These are phyloP conservation scores for Grifola frondosa DNA, from an alignment of 1,284 basidiomycete species.

Conservation along the genomic window DNA sequence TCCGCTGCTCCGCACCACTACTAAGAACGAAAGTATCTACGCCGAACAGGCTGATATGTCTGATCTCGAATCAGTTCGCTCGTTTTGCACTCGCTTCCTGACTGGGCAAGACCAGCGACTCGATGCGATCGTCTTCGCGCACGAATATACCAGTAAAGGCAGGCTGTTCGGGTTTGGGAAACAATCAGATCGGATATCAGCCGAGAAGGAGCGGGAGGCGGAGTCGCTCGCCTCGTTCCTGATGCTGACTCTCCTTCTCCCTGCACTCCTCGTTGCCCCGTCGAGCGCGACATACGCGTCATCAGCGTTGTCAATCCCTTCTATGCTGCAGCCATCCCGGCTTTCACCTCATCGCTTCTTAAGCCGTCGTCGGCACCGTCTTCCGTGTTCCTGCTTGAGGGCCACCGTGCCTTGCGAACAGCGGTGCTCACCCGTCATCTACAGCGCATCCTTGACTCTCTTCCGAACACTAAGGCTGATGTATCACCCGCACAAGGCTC, in stretches of 20 bases:
- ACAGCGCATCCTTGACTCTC: constrained; percentile 75
- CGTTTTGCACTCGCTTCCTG: constrained; percentile 66
- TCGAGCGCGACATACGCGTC: constrained; percentile 82
- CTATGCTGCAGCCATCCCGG: constrained; percentile 70
- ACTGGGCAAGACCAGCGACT: constrained; percentile 63
- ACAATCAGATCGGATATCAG: constrained; percentile 9
- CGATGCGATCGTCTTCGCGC: constrained; percentile 70
- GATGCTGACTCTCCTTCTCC: constrained; percentile 74
- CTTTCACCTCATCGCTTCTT: constrained; percentile 37
- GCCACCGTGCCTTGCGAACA: constrained; percentile 62
- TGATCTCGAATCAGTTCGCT: constrained; percentile 60
- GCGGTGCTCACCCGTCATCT: constrained; percentile 68
- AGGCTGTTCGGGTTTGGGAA: constrained; percentile 34
- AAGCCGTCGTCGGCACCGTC: constrained; percentile 19
- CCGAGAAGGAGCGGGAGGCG: constrained; percentile 41
- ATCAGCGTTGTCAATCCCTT: constrained; percentile 82
- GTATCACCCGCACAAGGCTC: no score
- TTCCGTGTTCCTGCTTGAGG: constrained; percentile 57
- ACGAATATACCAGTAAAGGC: constrained; percentile 70
- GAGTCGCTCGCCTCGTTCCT: constrained; percentile 73
- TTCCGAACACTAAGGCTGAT: constrained; percentile 56
- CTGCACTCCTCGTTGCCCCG: constrained; percentile 71
- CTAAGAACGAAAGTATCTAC: constrained; percentile 71
- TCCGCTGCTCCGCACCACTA: constrained; percentile 60
- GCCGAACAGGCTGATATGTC: constrained; percentile 72